Evolutionary conservation across 345 rosid species (phyloP).

Genomic region (Heritiera fomes): DNA sequence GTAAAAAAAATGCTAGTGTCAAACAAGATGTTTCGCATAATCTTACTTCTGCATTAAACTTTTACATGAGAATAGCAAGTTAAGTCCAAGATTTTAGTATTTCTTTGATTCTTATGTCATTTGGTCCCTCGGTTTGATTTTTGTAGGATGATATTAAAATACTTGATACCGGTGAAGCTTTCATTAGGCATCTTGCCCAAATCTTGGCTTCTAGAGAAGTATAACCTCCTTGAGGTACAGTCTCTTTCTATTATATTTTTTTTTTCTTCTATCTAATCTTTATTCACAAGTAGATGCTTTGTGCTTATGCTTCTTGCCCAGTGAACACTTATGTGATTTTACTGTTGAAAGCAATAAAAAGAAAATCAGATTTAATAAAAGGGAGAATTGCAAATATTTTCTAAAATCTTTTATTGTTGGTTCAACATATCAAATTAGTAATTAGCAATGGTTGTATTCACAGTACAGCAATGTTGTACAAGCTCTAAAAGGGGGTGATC

Average conservation of each 20-base stretch:
- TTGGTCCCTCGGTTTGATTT: constrained; percentile 14
- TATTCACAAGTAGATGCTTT: constrained; percentile 16
- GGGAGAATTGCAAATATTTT: constrained; percentile 3
- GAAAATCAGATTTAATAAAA: not conserved
- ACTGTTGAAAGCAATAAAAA: not conserved
- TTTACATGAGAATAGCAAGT: not conserved
- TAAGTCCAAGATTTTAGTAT: not conserved
- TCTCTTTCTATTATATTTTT: constrained; percentile 9
- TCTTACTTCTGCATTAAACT: not conserved
- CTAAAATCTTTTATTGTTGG: not conserved
- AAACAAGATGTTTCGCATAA: not conserved
- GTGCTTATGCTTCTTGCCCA: not conserved
- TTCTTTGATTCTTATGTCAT: constrained; percentile 16
- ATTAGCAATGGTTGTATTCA: constrained; percentile 25
- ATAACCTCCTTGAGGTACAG: constrained; percentile 76
- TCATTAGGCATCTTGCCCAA: constrained; percentile 80
- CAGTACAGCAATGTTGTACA: constrained; percentile 77
- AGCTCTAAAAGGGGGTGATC: constrained; percentile 83
- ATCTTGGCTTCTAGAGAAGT: constrained; percentile 61
- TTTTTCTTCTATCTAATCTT: not conserved
- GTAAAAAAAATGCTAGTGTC: not conserved
- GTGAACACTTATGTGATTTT: not conserved
- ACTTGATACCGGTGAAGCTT: constrained; percentile 93
- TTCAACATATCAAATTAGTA: constrained; percentile 1
- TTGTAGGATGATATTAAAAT: constrained; percentile 90